phyloP scores from a whole-genome alignment of 2,329 filamentous ascomycete species.

The Colletotrichum sp. region DNA sequence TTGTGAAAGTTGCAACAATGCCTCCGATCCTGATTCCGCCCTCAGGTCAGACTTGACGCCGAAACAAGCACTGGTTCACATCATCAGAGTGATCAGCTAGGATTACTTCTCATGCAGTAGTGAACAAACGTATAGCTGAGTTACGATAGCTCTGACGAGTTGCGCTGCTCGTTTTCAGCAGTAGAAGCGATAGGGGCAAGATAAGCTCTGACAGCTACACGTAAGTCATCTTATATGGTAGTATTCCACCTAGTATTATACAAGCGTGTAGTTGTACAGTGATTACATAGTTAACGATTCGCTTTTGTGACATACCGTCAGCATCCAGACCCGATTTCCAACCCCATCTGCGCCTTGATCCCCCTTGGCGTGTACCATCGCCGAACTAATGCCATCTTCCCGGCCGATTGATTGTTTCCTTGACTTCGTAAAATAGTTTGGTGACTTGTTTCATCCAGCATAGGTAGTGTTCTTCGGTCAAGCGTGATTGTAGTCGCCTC shows the following conservation, averaged over 20 bases:
- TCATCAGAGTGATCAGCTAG: neutral
- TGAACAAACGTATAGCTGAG: neutral
- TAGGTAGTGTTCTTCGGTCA: neutral
- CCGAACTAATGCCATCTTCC: neutral
- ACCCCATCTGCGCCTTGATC: neutral
- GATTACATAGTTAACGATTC: neutral
- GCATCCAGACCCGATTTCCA: neutral
- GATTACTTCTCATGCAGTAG: neutral
- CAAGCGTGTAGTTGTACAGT: neutral
- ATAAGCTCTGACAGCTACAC: neutral
- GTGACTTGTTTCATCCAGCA: neutral
- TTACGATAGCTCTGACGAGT: neutral
- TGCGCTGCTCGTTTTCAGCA: neutral
- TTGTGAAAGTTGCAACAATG: neutral
- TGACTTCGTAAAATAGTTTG: neutral
- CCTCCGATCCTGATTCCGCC: neutral
- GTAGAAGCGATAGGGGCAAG: neutral
- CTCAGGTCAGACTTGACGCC: neutral
- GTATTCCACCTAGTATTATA: neutral
- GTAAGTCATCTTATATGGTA: neutral
- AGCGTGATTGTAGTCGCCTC: neutral
- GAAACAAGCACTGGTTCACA: neutral
- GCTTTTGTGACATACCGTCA: neutral
- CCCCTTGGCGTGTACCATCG: neutral
- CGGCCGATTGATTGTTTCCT: neutral